phyloP scores from a whole-genome alignment of 345 rosid species.

The Stellera chamaejasme region DNA sequence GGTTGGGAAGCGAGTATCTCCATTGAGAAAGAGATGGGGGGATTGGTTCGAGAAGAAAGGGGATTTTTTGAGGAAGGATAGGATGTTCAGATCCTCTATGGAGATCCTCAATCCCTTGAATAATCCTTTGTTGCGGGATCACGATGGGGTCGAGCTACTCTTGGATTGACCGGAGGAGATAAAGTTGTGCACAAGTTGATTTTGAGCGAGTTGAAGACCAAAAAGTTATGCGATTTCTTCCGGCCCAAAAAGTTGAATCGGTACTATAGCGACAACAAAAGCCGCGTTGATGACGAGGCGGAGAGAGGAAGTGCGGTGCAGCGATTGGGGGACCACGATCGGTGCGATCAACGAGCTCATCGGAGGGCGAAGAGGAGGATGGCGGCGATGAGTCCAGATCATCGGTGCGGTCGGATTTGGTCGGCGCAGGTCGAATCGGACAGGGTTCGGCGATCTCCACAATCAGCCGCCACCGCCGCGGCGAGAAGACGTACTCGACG shows the following conservation, averaged over 20 bases:
- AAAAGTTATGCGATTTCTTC: slow-evolving; percentile 64
- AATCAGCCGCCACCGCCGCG: slow-evolving; percentile 13
- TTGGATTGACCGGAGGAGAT: slow-evolving; percentile 72
- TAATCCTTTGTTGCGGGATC: slow-evolving; percentile 89
- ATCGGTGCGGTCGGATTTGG: slow-evolving; percentile 56
- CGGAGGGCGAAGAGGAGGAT: slow-evolving; percentile 38
- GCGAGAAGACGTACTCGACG: slow-evolving; percentile 18
- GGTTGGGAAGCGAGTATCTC: slow-evolving; percentile 41
- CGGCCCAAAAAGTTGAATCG: slow-evolving; percentile 20
- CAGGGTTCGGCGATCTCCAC: slow-evolving; percentile 13
- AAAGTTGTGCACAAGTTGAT: slow-evolving; percentile 60
- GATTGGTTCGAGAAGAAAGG: slow-evolving; percentile 95
- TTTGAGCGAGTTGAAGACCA: slow-evolving; percentile 55
- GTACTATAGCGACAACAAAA: slow-evolving; percentile 6
- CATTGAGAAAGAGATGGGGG: slow-evolving; percentile 88
- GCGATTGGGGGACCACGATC: slow-evolving; percentile 90
- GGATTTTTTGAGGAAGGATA: slow-evolving; percentile 76
- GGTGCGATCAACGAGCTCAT: slow-evolving; percentile 49
- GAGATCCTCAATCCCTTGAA: slow-evolving; percentile 74
- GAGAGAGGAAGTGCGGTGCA: slow-evolving; percentile 94
- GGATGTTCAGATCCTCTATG: slow-evolving; percentile 71
- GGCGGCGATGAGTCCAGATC: slow-evolving; percentile 53
- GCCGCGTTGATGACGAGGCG: slow-evolving; percentile 38
- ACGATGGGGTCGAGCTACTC: slow-evolving; percentile 70
- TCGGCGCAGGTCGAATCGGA: slow-evolving; percentile 25